Base-by-base conservation (phyloP, 202 grass and related monocot species). In the Panicum hallii region DNA sequence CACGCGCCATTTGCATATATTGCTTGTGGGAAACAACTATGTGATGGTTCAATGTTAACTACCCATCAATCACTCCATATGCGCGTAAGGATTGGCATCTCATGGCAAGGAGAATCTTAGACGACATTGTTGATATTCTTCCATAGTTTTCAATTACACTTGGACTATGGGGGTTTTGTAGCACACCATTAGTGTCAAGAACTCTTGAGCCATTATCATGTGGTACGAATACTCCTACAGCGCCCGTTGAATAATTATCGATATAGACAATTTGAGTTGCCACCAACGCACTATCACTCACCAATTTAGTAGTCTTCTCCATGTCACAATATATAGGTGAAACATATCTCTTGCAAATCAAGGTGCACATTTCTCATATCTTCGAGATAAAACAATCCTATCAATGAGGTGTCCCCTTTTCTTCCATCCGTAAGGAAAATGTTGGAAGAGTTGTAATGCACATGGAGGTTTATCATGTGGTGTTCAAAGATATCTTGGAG, bases 1-100 rank as follows among this genome's bases (percentile, higher is more conserved):
- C 30, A 78, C 8, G 2, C 0, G 14, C 17, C 44, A 64, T 84
- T 81, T 83, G 69, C 17, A 67, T 48, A 58, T 16, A 9, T 40
- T n/a, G 63, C 1, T 91, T 72, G 81, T 91, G 85, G 64, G 49
- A 91, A 81, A 84, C 85, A 91, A 81, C 77, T 91, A 81, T 88
- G 49, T 85, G 85, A 91, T 91, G 17, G 71, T 67, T 88, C 82
- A 91, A 46, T 82, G 65, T 88, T 81, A 88, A 85, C 89, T 91
- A 91, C 85, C 85, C 71, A 78, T 78, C 89, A 88, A 91, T 88
- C 85, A 85, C 72, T 91, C 85, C 65, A 46, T 67, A 85, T 77
- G 58, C 8, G 16, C 30, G 30, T 81, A 52, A 52, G 56, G 70
- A 82, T 81, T 85, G 81, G 9, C 30, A 67, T 60, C 26, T 20